Conservation (phyloP, 139 green algal species). For the Deuterostichococcus epilithicus region DNA sequence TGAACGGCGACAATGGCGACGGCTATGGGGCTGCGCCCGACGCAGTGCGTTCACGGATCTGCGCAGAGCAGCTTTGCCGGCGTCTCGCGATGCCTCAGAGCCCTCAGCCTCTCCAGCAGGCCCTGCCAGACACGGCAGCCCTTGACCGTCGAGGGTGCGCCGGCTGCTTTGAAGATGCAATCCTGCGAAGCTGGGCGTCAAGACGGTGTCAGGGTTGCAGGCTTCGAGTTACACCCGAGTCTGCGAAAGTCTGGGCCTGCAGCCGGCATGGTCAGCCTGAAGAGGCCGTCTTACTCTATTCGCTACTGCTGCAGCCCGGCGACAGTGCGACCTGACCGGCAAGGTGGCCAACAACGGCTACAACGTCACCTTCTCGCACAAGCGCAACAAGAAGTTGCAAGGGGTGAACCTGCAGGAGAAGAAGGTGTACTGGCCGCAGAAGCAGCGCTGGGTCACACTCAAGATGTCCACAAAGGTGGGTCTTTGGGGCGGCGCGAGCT, state of each 20-base stretch:
- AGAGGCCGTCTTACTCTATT: no score
- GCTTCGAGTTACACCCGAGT: no score
- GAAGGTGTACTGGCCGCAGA: conserved; percentile 61
- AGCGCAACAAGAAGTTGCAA: conserved; percentile 95
- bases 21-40: background rate
- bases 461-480: conserved; percentile 66
- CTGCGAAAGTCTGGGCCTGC: no score
- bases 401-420: conserved; percentile 88
- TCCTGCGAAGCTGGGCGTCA: no score
- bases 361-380: conserved; percentile 94
- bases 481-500: no score
- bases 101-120: background rate
- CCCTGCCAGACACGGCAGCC: background rate
- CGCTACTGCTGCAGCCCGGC: conserved; percentile 26
- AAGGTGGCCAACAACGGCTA: conserved; percentile 95
- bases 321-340: conserved; percentile 85
- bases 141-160: background rate
- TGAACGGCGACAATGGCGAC: no score
- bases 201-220: no score
- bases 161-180: no score
- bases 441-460: conserved; percentile 71
- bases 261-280: no score
- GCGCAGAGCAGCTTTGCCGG: background rate
- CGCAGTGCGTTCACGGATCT: background rate
- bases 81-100: background rate